Percentiles rank a stretch among this genome's conserved stretches.
Conservation (phyloP, 179 eudicot species). For the Patellifolia procumbens region DNA sequence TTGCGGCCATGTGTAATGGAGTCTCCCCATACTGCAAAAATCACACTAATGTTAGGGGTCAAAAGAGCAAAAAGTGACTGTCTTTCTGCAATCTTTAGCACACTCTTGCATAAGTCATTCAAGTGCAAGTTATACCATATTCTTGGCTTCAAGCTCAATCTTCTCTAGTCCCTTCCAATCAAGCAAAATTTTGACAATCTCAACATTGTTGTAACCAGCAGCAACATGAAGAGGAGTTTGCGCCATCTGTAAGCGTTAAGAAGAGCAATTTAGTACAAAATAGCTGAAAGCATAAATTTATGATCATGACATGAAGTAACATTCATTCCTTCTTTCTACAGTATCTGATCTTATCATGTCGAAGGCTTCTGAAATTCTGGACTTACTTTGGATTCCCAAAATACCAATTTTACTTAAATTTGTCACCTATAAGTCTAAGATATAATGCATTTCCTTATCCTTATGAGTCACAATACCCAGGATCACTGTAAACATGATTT, state of each 20-base stretch:
- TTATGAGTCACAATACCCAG: too few species aligned
- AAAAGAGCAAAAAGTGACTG: neutral
- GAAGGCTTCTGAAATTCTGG: too few species aligned
- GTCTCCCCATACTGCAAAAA: slow-evolving; percentile 94
- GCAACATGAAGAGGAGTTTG: slow-evolving; percentile 95
- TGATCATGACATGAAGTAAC: neutral
- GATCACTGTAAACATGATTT: neutral
- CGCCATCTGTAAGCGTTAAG: slow-evolving; percentile 57
- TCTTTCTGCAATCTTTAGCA: neutral
- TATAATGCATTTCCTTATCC: neutral
- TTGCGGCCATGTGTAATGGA: slow-evolving; percentile 98
- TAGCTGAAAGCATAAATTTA: neutral
- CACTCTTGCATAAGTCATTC: neutral
- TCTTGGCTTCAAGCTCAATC: slow-evolving; percentile 86
- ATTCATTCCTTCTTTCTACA: neutral
- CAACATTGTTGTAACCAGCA: slow-evolving; percentile 83
- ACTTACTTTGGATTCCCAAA: neutral
- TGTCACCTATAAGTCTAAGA: neutral
- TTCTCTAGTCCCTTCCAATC: slow-evolving; percentile 64
- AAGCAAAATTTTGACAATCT: slow-evolving; percentile 65
- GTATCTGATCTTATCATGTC: neutral
- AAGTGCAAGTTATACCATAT: slow-evolving; percentile 59
- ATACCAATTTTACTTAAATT: neutral
- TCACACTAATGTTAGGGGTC: slow-evolving; percentile 1
- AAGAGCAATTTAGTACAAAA: neutral